Evolutionary conservation across 2,329 filamentous ascomycete species (phyloP).

Genomic region (Passalora sequoiae): DNA sequence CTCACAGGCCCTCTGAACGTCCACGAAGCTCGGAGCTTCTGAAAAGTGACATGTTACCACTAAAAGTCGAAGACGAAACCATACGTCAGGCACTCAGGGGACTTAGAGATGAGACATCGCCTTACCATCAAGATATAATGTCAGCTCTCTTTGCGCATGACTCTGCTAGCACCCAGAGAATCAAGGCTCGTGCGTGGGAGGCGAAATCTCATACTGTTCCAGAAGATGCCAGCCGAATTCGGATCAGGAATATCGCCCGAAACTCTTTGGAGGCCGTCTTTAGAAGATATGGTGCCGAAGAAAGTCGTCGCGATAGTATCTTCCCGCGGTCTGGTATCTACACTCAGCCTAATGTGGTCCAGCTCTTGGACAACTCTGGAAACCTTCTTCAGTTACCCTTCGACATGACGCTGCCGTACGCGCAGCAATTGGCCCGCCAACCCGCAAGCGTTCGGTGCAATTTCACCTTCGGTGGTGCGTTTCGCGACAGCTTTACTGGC

Average conservation of each 20-base stretch:
- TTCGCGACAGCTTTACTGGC: constrained; percentile 70
- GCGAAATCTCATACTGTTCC: constrained; percentile 28
- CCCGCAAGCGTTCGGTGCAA: constrained; percentile 64
- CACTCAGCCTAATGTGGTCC: constrained; percentile 61
- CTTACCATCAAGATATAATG: constrained; percentile 85
- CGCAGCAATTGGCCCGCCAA: constrained; percentile 72
- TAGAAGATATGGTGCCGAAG: constrained; percentile 80
- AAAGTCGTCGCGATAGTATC: constrained; percentile 66
- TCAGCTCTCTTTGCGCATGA: constrained; percentile 72
- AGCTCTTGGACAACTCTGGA: constrained; percentile 74
- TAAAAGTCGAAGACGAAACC: constrained; percentile 89
- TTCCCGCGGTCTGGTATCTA: constrained; percentile 83
- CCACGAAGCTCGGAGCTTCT: constrained; percentile 79
- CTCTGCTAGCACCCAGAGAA: constrained; percentile 49
- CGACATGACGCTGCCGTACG: constrained; percentile 84
- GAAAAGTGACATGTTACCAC: constrained; percentile 77
- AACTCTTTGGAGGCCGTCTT: constrained; percentile 73
- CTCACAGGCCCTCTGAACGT: constrained; percentile 73
- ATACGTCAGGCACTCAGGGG: constrained; percentile 78
- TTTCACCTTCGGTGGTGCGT: constrained; percentile 84
- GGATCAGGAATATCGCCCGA: constrained; percentile 54
- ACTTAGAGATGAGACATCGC: constrained; percentile 74
- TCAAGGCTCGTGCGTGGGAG: constrained; percentile 62
- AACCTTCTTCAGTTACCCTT: constrained; percentile 92
- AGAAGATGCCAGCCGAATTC: constrained; percentile 24